A percentile compares a stretch with the other conserved stretches of the same genome.
Conservation (phyloP, 179 eudicot species). For the Silene vulgaris region DNA sequence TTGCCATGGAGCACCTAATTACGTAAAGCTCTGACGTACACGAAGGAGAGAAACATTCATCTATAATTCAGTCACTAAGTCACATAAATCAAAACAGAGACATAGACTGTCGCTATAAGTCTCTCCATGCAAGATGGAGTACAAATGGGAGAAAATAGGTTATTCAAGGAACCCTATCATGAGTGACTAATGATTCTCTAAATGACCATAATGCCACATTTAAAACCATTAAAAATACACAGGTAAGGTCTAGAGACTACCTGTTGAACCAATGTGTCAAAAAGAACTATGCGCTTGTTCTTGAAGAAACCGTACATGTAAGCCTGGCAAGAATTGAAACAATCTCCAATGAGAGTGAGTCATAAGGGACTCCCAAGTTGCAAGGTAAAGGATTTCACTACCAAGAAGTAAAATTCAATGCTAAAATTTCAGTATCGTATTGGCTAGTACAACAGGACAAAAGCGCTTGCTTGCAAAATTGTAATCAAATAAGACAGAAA, state of each 20-base stretch:
- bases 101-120: background rate
- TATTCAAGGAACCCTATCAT: background rate
- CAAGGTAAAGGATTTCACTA: background rate
- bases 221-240: background rate
- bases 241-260: constrained; percentile 27
- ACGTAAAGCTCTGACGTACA: no score
- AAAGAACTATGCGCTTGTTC: constrained; percentile 93
- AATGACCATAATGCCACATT: background rate
- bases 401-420: background rate
- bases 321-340: constrained; percentile 52
- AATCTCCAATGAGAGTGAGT: background rate
- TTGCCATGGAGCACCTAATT: no score
- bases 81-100: background rate
- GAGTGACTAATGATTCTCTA: background rate
- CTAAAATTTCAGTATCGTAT: no score
- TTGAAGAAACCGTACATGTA: constrained; percentile 99
- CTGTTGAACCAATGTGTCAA: constrained; percentile 91
- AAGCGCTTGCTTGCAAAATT: background rate
- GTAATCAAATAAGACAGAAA: background rate
- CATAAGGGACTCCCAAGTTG: background rate
- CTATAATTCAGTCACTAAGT: no score
- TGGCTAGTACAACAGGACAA: background rate
- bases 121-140: background rate
- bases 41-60: no score
- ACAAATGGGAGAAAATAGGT: background rate